Percentiles rank a stretch among this genome's conserved stretches.
Conservation (phyloP, 495 filamentous ascomycete species). For the Tuber aestivum region DNA sequence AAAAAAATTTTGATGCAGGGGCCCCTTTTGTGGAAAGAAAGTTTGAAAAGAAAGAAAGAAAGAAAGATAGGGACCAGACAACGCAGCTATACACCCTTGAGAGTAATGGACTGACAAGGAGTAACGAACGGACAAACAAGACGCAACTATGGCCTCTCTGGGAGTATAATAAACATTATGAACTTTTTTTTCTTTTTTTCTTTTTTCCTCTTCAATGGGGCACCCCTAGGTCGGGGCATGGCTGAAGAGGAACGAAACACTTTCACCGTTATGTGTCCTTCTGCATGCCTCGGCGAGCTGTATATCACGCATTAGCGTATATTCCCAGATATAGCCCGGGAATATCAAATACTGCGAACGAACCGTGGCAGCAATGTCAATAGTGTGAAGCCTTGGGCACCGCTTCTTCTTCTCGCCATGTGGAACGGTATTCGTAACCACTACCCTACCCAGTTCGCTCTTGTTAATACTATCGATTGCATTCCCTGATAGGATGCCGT, state of each 20-base stretch:
- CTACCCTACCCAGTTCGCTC: slow-evolving; percentile 68
- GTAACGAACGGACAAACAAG: background rate
- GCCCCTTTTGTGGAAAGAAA: background rate
- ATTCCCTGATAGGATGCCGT: slow-evolving; percentile 87
- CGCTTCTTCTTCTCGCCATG: slow-evolving; percentile 71
- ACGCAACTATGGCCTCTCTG: background rate
- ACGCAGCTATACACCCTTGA: background rate
- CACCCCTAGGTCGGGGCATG: slow-evolving; percentile 60
- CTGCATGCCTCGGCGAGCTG: slow-evolving; percentile 60
- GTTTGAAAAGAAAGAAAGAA: background rate
- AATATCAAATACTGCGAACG: slow-evolving; percentile 20
- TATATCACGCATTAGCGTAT: background rate
- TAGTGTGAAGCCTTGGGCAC: slow-evolving; percentile 76
- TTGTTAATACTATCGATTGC: slow-evolving; percentile 86
- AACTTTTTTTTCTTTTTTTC: background rate
- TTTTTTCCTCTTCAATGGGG: background rate
- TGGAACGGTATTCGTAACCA: slow-evolving; percentile 97
- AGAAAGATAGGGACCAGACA: background rate
- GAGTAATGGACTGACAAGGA: background rate
- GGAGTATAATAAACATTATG: background rate
- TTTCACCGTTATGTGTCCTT: slow-evolving; percentile 93
- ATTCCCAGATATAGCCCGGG: background rate
- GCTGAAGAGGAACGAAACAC: slow-evolving; percentile 88
- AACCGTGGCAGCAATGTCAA: slow-evolving; percentile 87
- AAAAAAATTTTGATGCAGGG: background rate